Conservation (phyloP, 139 green algal genomes). For the Auxenochlorella pyrenoidosa region DNA sequence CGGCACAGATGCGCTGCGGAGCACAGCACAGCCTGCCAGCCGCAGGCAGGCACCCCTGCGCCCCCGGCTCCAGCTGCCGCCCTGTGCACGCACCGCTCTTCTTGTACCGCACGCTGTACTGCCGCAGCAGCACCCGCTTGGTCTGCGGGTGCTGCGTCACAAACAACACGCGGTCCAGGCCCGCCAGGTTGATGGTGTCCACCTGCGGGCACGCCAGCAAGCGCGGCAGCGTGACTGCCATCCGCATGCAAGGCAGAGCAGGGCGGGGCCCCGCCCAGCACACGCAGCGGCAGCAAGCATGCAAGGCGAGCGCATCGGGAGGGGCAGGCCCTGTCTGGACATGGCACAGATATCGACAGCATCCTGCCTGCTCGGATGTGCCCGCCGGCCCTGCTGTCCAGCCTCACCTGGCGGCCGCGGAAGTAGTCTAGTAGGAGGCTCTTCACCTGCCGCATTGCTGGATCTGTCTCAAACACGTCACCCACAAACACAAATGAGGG, state of each 20-base stretch:
- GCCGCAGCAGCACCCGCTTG: conserved; percentile 71
- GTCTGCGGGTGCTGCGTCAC: conserved; percentile 41
- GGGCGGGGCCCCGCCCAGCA: too few species aligned
- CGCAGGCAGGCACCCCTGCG: too few species aligned
- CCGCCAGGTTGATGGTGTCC: conserved; percentile 82
- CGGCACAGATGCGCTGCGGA: too few species aligned
- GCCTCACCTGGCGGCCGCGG: conserved; percentile 68
- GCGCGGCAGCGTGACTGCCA: background rate
- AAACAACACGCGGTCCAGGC: conserved; percentile 82
- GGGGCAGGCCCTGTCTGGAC: too few species aligned
- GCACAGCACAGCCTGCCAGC: too few species aligned
- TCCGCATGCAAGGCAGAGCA: too few species aligned
- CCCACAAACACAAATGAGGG: conserved; percentile 89
- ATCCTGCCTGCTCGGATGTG: too few species aligned
- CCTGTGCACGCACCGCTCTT: conserved; percentile 63
- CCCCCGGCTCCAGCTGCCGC: background rate
- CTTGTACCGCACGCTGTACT: conserved; percentile 83
- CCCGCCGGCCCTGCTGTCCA: background rate
- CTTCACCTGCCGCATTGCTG: conserved; percentile 70
- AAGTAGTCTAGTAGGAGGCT: conserved; percentile 92
- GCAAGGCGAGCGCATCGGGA: too few species aligned
- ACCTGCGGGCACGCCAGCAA: conserved; percentile 41
- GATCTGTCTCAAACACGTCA: conserved; percentile 84
- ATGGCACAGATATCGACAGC: too few species aligned
- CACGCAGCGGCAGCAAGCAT: too few species aligned